phyloP scores from a whole-genome alignment of 768 basidiomycete genomes.

The Phylloporus arenicola region DNA sequence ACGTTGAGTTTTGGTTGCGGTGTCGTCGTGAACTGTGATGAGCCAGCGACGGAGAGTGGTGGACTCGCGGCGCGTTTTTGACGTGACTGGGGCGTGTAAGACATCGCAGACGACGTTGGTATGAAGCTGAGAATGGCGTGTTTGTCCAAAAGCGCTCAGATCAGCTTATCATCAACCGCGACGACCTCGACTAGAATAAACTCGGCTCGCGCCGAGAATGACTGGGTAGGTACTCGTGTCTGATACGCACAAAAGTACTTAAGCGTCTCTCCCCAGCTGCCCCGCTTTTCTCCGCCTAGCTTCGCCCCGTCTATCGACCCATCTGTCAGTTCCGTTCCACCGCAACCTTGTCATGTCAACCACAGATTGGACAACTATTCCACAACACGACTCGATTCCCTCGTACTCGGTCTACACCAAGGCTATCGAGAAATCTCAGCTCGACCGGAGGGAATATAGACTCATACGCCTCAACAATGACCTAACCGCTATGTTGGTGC shows the following conservation, averaged over 20 bases:
- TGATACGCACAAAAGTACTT: not conserved
- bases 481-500: slow-evolving; percentile 78
- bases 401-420: slow-evolving; percentile 52
- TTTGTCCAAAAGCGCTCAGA: not conserved
- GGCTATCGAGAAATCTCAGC: slow-evolving; percentile 61
- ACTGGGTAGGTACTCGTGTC: slow-evolving; percentile 23
- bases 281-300: slow-evolving; percentile 10
- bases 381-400: slow-evolving; percentile 27
- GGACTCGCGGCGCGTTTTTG: slow-evolving; percentile 29
- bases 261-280: not conserved
- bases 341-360: slow-evolving; percentile 21
- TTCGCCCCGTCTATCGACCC: not conserved
- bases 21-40: slow-evolving; percentile 42
- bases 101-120: not conserved
- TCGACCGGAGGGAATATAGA: slow-evolving; percentile 77
- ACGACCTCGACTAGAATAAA: not conserved
- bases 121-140: too few species aligned
- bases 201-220: slow-evolving; percentile 14
- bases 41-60: slow-evolving; percentile 28
- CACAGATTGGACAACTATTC: slow-evolving; percentile 18
- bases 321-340: not conserved
- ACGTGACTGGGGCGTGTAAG: slow-evolving; percentile 23
- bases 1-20: slow-evolving; percentile 54
- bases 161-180: not conserved
- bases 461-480: slow-evolving; percentile 85